A percentile compares a stretch with the other conserved stretches of the same genome.
Evolutionary conservation across 768 basidiomycete genomes (phyloP).

Genomic region (Lentinula detonsa): DNA sequence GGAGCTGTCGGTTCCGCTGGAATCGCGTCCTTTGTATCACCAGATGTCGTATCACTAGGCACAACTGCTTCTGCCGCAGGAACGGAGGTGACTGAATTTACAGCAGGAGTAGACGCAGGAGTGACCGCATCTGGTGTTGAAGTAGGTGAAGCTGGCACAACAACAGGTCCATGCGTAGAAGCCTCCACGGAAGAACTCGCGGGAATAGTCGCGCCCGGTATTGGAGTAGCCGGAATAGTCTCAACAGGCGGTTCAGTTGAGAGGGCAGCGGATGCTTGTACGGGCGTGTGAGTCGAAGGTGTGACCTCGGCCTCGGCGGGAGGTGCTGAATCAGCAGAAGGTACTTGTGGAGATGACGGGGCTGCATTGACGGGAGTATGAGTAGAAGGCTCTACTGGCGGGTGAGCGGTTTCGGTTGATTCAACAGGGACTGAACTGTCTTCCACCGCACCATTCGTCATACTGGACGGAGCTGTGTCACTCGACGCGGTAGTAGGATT

Average conservation of each 20-base stretch:
- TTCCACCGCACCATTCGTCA: slow-evolving; percentile 1
- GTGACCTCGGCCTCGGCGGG: neutral
- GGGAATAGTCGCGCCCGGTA: neutral
- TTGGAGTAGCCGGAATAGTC: neutral
- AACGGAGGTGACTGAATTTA: neutral
- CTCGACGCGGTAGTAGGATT: slow-evolving; percentile 19
- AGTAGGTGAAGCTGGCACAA: neutral
- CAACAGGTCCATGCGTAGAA: neutral
- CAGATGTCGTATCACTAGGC: neutral
- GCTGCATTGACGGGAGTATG: slow-evolving; percentile 12
- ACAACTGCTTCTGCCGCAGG: neutral
- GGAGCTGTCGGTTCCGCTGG: neutral
- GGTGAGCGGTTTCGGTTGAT: neutral
- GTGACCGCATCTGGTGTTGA: neutral
- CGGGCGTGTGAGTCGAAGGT: neutral
- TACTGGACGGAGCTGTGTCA: slow-evolving; percentile 3
- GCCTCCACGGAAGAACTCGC: neutral
- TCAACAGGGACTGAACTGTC: neutral
- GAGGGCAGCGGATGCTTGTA: neutral
- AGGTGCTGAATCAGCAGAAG: slow-evolving; percentile 2
- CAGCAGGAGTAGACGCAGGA: neutral
- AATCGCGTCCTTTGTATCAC: neutral
- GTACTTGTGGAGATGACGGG: slow-evolving; percentile 1
- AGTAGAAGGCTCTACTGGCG: slow-evolving; percentile 12
- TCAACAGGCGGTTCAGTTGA: neutral